phyloP scores from a whole-genome alignment of 2,329 filamentous ascomycete species.

The Akanthomyces lecanii region DNA sequence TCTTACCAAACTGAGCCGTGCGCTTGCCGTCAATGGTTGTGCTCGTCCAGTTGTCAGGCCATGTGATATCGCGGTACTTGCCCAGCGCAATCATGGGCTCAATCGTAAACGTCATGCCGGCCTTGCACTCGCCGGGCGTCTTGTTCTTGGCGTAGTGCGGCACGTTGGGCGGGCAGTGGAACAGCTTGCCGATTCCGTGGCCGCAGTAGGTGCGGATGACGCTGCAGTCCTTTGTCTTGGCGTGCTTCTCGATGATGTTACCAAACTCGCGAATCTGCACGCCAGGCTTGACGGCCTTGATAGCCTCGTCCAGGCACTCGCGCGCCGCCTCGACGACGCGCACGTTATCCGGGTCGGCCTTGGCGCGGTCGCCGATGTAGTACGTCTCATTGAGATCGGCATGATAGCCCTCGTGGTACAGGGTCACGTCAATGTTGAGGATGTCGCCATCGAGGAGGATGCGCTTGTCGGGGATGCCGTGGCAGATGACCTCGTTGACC shows the following conservation, averaged over 20 bases:
- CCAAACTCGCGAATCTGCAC: slow-evolving; percentile 90
- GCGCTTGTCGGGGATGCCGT: slow-evolving; percentile 93
- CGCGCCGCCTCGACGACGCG: slow-evolving; percentile 86
- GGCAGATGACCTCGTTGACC: slow-evolving; percentile 95
- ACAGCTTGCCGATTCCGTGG: slow-evolving; percentile 89
- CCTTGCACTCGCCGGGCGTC: slow-evolving; percentile 87
- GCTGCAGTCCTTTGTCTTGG: slow-evolving; percentile 78
- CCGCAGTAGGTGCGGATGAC: slow-evolving; percentile 96
- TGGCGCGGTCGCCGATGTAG: slow-evolving; percentile 87
- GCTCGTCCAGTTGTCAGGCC: slow-evolving; percentile 99
- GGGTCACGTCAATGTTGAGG: slow-evolving; percentile 90
- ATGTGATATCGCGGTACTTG: slow-evolving; percentile 87
- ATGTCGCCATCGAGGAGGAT: slow-evolving; percentile 89
- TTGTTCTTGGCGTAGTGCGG: slow-evolving; percentile 99
- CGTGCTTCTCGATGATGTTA: slow-evolving; percentile 91
- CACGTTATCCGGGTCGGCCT: slow-evolving; percentile 78
- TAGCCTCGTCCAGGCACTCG: slow-evolving; percentile 85
- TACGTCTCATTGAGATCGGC: slow-evolving; percentile 98
- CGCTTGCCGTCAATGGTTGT: slow-evolving; percentile 83
- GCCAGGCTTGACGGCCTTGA: slow-evolving; percentile 88
- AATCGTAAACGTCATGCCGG: slow-evolving; percentile 98
- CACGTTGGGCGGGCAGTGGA: slow-evolving; percentile 90
- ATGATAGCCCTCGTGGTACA: slow-evolving; percentile 94
- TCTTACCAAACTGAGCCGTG: slow-evolving; percentile 87
- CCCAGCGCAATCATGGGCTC: slow-evolving; percentile 97